A percentile compares a stretch with the other conserved stretches of the same genome.
phyloP scores from a whole-genome alignment of 148 eudicot species.

The Agrostemma githago region DNA sequence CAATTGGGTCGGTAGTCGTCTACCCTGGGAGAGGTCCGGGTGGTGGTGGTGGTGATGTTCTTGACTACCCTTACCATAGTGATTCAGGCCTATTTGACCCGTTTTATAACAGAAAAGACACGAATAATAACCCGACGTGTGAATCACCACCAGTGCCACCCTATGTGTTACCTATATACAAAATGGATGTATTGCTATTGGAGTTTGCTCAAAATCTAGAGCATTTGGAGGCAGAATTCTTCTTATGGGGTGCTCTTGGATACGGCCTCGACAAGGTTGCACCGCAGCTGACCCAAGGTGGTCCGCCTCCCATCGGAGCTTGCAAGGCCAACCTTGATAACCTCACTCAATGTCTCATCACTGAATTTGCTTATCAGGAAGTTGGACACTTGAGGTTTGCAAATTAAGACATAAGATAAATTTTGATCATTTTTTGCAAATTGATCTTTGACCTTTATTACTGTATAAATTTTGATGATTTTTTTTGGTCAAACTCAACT shows the following conservation, averaged over 20 bases:
- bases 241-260: conserved; percentile 59
- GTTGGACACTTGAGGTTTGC: conserved; percentile 75
- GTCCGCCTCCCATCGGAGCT: conserved; percentile 76
- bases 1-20: too few species aligned
- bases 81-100: too few species aligned
- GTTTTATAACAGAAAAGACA: too few species aligned
- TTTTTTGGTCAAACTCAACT: too few species aligned
- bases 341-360: conserved; percentile 30
- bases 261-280: conserved; percentile 58
- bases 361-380: conserved; percentile 62
- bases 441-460: too few species aligned
- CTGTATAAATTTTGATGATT: too few species aligned
- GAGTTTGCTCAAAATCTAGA: conserved; percentile 71
- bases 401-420: not conserved
- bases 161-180: conserved; percentile 32
- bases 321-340: conserved; percentile 63
- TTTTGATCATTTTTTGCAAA: too few species aligned
- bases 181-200: conserved; percentile 37
- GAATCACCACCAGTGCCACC: conserved; percentile 22
- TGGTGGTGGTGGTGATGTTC: too few species aligned
- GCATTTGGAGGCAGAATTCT: conserved; percentile 59
- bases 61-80: too few species aligned
- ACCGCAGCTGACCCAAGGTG: conserved; percentile 51
- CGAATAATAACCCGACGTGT: too few species aligned
- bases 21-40: too few species aligned